phyloP scores from a whole-genome alignment of 257 asterid species.

The Lavandula angustifolia region DNA sequence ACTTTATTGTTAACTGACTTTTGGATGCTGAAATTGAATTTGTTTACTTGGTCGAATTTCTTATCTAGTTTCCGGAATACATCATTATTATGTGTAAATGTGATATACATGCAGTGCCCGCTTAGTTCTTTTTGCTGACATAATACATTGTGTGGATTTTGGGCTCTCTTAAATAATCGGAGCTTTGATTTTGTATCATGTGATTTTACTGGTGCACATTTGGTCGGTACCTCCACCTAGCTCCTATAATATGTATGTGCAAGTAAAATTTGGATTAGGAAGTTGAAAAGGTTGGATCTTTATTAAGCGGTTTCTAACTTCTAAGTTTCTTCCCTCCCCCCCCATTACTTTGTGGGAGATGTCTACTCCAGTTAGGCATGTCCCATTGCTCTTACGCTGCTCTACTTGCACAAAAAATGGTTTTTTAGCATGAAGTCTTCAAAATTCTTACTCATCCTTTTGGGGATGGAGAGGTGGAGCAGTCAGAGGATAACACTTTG shows the following conservation, averaged over 20 bases:
- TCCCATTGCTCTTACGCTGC: neutral
- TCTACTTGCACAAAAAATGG: neutral
- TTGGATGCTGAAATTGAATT: slow-evolving; percentile 2
- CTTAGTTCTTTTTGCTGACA: neutral
- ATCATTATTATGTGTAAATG: neutral
- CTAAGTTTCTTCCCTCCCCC: neutral
- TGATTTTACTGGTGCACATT: neutral
- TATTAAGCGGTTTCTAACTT: too few species aligned
- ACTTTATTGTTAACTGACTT: too few species aligned
- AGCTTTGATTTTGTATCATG: neutral
- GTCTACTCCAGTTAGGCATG: neutral
- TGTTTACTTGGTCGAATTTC: slow-evolving; percentile 1
- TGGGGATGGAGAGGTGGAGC: neutral
- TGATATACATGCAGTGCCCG: neutral
- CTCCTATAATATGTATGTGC: neutral
- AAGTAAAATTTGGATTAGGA: neutral
- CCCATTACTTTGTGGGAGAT: neutral
- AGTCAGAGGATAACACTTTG: neutral
- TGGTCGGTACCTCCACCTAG: neutral
- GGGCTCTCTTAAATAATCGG: neutral
- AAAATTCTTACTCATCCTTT: neutral
- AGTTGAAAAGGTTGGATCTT: neutral
- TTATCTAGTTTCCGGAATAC: neutral
- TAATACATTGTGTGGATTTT: neutral
- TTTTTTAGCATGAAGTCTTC: slow-evolving; percentile 3